Percentiles rank a stretch among this genome's conserved stretches.
Evolutionary conservation across 306 rosid species (phyloP).

Genomic region (Carpinus fangiana): DNA sequence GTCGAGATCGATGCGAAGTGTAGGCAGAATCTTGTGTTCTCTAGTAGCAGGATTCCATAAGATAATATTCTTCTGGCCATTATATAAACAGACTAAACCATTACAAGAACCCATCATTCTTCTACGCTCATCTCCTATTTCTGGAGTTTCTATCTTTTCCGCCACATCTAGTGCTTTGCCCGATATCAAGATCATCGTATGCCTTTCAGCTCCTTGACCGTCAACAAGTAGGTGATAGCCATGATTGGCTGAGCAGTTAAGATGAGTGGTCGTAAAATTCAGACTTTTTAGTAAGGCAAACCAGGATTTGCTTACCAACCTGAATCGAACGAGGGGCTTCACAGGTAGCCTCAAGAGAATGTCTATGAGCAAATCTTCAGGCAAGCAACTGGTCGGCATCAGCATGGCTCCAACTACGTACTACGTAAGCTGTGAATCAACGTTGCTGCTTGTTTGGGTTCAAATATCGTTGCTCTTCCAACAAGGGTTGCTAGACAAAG

Average conservation of each 20-base stretch:
- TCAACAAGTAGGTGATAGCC: not conserved
- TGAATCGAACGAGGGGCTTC: not conserved
- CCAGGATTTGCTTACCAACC: constrained; percentile 3
- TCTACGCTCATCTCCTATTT: no score
- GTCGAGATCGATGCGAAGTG: not conserved
- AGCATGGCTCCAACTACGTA: not conserved
- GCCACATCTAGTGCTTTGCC: not conserved
- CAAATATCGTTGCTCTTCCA: not conserved
- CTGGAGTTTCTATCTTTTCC: not conserved
- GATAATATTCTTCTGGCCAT: not conserved
- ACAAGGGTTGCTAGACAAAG: not conserved
- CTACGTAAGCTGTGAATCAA: not conserved
- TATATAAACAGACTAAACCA: constrained; percentile 1
- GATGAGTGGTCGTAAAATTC: not conserved
- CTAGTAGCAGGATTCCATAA: constrained; percentile 17
- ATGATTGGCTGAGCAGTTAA: not conserved
- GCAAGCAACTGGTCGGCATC: not conserved
- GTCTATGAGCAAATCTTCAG: not conserved
- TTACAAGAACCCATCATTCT: constrained; percentile 11
- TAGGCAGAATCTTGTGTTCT: constrained; percentile 10
- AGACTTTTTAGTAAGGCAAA: not conserved
- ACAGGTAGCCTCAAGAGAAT: constrained; percentile 9
- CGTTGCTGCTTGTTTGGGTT: not conserved
- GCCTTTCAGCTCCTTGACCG: not conserved
- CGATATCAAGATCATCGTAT: not conserved